Evolutionary conservation across 2,329 filamentous ascomycete species (phyloP).

Genomic region (Xylaria sp.): DNA sequence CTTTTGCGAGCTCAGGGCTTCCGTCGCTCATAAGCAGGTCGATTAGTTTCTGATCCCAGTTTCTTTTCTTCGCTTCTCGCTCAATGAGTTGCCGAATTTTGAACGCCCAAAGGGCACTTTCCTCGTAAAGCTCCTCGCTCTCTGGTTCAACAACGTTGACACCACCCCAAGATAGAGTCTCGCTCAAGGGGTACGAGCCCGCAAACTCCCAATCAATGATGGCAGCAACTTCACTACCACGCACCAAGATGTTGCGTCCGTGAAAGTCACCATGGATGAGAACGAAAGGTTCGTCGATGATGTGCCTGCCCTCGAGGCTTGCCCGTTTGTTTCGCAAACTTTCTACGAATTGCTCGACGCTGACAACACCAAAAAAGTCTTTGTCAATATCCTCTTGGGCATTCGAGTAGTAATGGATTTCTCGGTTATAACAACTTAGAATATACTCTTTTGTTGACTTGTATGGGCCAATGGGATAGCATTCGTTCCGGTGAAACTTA

Average conservation of each 20-base stretch:
- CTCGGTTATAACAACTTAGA: slow-evolving; percentile 18
- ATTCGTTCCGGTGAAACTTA: slow-evolving; percentile 18
- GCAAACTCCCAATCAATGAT: slow-evolving; percentile 25
- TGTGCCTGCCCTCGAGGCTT: not conserved
- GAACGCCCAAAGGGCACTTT: not conserved
- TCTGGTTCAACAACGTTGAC: not conserved
- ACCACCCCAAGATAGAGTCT: not conserved
- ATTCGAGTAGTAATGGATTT: slow-evolving; percentile 20
- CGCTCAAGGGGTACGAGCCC: slow-evolving; percentile 22
- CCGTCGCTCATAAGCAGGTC: slow-evolving; percentile 5
- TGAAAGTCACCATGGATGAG: slow-evolving; percentile 24
- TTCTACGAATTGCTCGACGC: not conserved
- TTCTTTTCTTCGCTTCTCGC: not conserved
- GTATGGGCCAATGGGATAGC: slow-evolving; percentile 23
- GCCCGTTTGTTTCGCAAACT: not conserved
- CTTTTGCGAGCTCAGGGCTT: not conserved
- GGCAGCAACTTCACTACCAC: slow-evolving; percentile 3
- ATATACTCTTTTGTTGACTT: slow-evolving; percentile 22
- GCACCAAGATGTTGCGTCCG: slow-evolving; percentile 19
- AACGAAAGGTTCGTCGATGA: slow-evolving; percentile 21
- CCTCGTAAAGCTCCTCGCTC: slow-evolving; percentile 3
- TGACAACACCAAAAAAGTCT: not conserved
- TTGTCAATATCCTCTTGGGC: slow-evolving; percentile 5
- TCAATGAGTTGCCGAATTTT: slow-evolving; percentile 1
- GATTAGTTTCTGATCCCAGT: slow-evolving; percentile 1